Evolutionary conservation across 495 filamentous ascomycete species (phyloP).

Genomic region (Penicillium roqueforti): DNA sequence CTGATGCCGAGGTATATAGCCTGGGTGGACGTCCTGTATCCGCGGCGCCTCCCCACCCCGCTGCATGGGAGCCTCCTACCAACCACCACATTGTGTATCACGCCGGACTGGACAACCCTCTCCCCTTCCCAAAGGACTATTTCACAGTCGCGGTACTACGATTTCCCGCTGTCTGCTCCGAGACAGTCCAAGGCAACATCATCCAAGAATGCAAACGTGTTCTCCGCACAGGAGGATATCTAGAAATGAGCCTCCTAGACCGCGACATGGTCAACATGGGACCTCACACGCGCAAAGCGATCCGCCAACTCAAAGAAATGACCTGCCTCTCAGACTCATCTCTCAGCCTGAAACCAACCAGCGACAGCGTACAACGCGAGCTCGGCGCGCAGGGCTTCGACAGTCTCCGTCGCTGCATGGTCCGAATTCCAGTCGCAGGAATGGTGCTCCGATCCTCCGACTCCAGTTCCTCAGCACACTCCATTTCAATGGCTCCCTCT

Average conservation of each 20-base stretch:
- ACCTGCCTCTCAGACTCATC: conserved; percentile 60
- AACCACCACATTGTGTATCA: conserved; percentile 88
- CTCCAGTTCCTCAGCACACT: conserved; percentile 34
- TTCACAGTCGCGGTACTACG: conserved; percentile 85
- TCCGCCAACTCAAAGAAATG: conserved; percentile 72
- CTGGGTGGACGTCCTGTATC: conserved; percentile 36
- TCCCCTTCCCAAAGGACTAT: conserved; percentile 83
- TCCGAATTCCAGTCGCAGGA: conserved; percentile 85
- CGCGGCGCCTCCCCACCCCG: conserved; percentile 33
- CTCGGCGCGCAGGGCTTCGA: conserved; percentile 77
- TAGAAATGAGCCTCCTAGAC: conserved; percentile 83
- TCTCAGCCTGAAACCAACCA: conserved; percentile 66
- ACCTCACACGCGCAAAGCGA: conserved; percentile 65
- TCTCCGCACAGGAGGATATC: conserved; percentile 80
- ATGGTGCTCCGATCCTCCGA: conserved; percentile 47
- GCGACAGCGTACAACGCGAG: conserved; percentile 72
- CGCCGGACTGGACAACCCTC: conserved; percentile 57
- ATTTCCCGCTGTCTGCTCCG: conserved; percentile 74
- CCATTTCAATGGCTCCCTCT: conserved; percentile 22
- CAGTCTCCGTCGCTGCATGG: conserved; percentile 79
- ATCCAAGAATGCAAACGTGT: conserved; percentile 88
- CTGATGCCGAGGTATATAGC: conserved; percentile 80
- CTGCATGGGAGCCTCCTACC: conserved; percentile 56
- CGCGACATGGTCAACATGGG: conserved; percentile 87
- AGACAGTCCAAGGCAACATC: conserved; percentile 70